Evolutionary conservation across 2,329 filamentous ascomycete genomes (phyloP), one percentile per base, ranked within the genome.

Genomic region (Hymenoscyphus linearis): DNA sequence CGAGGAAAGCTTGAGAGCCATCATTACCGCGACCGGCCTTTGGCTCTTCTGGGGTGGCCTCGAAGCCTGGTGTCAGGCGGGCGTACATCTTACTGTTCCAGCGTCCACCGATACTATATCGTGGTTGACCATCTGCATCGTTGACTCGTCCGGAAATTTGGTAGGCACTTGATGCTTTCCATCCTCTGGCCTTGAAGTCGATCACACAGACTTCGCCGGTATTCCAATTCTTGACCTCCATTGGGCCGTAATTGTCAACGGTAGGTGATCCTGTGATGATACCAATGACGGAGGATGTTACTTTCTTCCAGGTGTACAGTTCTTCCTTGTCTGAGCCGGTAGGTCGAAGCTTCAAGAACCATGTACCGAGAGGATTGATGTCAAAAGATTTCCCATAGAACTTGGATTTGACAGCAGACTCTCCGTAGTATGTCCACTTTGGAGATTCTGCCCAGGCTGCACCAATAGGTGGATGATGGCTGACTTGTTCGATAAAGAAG

Each of bases 61-160:
- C 92, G 72, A 89, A 97, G 4, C 93, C 95, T 0, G 93, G 93
- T 0, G 93, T 97, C 66, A 93, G 82, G 31, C 95, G 90, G 5
- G 93, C 95, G 73, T 97, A 99, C 61, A 99, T 87, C 76, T 93
- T 96, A 72, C 96, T 95, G 75, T 98, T 98, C 95, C 95, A 99
- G 37, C 92, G 87, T 1, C 95, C 95, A 47, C 93, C 95, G 63
- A 99, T 85, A 73, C 88, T 93, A 83, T 95, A 93, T 58, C 89
- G 86, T 9, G 95, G 90, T 37, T 86, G 85, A n/a, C 92, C 92
- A 54, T 86, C 79, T 4, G 84, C 80, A 70, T 95, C 93, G 57
- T 93, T 80, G 3, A 97, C 88, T 75, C 93, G 95, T 64, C 95
- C 95, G 0, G 85, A 82, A 37, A 98, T 87, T 70, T 96, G 89